Percentiles rank a stretch among this genome's conserved stretches.
phyloP scores from a whole-genome alignment of 2,329 filamentous ascomycete genomes.

The Ophiostoma tasmaniense region DNA sequence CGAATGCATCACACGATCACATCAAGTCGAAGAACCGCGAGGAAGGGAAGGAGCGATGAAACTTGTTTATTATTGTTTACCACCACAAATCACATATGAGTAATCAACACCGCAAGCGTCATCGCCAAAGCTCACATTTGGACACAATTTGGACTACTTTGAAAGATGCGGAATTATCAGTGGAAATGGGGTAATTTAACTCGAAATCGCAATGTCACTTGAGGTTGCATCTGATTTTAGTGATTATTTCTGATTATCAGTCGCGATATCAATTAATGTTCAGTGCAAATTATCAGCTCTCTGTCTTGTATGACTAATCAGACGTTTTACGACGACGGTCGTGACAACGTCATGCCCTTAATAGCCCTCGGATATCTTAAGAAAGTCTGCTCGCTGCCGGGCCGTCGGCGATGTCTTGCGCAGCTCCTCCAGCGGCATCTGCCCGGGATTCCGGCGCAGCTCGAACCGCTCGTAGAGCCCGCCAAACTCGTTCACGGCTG shows the following conservation, averaged over 20 bases:
- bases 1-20: not conserved
- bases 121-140: not conserved
- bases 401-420: constrained; percentile 12
- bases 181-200: not conserved
- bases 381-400: constrained; percentile 18
- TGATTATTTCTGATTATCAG: not conserved
- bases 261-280: not conserved
- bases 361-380: constrained; percentile 16
- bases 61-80: not conserved
- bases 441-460: constrained; percentile 20
- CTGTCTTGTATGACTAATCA: not conserved
- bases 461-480: constrained; percentile 23
- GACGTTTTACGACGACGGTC: not conserved
- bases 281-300: not conserved
- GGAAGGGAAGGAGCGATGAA: not conserved
- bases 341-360: not conserved
- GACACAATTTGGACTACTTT: too few species aligned
- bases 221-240: not conserved
- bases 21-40: not conserved
- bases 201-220: not conserved
- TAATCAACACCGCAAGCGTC: not conserved
- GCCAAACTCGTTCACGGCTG: constrained; percentile 17
- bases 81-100: not conserved
- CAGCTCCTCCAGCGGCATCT: constrained; percentile 20
- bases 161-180: not conserved